Conservation (phyloP, 225 moss, liverwort and hornwort species). For the Takakia lepidozioides region DNA sequence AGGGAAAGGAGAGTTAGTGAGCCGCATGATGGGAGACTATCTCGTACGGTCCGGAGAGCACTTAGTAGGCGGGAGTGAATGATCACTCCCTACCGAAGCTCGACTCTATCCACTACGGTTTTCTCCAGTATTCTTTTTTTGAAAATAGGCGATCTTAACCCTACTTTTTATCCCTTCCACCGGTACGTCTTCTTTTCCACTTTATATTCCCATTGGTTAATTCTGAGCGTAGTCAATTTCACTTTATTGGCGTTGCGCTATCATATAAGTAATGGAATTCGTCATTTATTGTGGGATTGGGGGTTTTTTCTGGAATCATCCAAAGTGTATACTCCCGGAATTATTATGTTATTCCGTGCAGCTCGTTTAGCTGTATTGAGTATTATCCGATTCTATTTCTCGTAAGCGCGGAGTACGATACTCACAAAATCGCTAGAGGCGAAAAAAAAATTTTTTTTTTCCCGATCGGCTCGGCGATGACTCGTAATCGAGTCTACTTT, state of each 20-base stretch:
- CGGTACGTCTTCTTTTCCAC: too few species aligned
- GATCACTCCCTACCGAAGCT: too few species aligned
- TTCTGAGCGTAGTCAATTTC: conserved; percentile 20
- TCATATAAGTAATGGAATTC: conserved; percentile 20
- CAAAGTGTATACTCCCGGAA: conserved; percentile 1
- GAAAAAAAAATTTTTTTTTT: conserved; percentile 1
- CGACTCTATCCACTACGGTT: too few species aligned
- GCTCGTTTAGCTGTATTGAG: background rate
- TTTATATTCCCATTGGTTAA: conserved; percentile 21
- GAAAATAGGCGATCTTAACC: too few species aligned
- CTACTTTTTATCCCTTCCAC: too few species aligned
- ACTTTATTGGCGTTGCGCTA: conserved; percentile 20
- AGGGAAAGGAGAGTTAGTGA: too few species aligned
- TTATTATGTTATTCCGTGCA: background rate
- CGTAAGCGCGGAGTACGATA: too few species aligned
- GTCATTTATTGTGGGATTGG: conserved; percentile 13
- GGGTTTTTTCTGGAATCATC: background rate
- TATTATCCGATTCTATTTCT: background rate
- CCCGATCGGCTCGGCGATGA: background rate
- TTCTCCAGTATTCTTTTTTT: too few species aligned
- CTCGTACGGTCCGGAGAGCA: too few species aligned
- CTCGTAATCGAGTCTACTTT: background rate
- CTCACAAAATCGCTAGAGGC: too few species aligned
- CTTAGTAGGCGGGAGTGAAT: too few species aligned
- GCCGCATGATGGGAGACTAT: too few species aligned